These are phyloP conservation scores for Acer yangbiense DNA, from an alignment of 345 rosid genomes.

Conservation along the genomic window DNA sequence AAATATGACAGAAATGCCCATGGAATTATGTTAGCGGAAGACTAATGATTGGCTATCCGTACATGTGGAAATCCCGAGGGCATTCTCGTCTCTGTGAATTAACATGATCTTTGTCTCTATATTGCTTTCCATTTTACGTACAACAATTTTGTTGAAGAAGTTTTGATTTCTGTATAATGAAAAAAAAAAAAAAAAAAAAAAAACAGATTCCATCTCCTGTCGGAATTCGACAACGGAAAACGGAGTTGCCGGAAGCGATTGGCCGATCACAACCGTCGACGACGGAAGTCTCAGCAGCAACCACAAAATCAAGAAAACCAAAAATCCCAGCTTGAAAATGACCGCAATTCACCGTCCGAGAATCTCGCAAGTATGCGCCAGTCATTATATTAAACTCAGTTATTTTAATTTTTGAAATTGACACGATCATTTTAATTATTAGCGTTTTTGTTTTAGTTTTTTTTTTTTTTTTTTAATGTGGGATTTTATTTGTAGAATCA, in stretches of 20 bases:
- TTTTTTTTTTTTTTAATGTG: too few relatives aligned
- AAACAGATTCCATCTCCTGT: slow-evolving; percentile 82
- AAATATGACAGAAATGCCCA: slow-evolving; percentile 27
- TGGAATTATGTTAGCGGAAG: neutral
- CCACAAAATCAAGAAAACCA: slow-evolving; percentile 38
- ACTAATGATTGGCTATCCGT: slow-evolving; percentile 27
- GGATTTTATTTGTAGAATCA: slow-evolving; percentile 40
- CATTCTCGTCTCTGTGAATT: slow-evolving; percentile 35
- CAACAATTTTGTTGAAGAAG: neutral
- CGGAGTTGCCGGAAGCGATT: slow-evolving; percentile 94
- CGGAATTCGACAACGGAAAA: slow-evolving; percentile 95
- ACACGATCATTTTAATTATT: too few relatives aligned
- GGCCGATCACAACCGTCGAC: slow-evolving; percentile 96
- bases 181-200: too few relatives aligned
- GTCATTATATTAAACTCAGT: too few relatives aligned
- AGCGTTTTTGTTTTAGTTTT: too few relatives aligned
- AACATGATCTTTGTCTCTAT: neutral
- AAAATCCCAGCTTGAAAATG: slow-evolving; percentile 39
- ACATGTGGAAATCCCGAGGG: slow-evolving; percentile 47
- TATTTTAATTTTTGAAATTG: neutral
- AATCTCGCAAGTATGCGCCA: slow-evolving; percentile 37
- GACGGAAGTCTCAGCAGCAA: slow-evolving; percentile 75
- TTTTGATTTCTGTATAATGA: neutral
- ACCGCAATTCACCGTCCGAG: slow-evolving; percentile 41
- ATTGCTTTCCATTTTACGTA: slow-evolving; percentile 4